Percentiles rank a stretch among this genome's conserved stretches.
phyloP scores from a whole-genome alignment of 2,329 filamentous ascomycete genomes.

The Rhynchosporium secalis region DNA sequence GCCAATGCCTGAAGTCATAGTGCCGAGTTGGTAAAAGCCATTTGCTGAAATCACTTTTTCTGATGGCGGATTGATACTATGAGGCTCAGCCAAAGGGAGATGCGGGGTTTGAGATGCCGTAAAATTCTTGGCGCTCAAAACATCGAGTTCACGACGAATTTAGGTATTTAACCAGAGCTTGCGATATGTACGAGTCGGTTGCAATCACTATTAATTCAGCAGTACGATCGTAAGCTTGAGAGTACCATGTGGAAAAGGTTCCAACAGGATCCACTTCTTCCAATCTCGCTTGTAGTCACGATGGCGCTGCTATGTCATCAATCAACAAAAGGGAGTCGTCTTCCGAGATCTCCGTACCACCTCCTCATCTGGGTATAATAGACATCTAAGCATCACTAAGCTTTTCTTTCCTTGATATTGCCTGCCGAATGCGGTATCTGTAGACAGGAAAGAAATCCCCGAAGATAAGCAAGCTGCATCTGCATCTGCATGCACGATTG shows the following conservation, averaged over 20 bases:
- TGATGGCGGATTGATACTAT: neutral
- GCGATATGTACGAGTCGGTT: neutral
- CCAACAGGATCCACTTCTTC: neutral
- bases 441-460: too few species aligned
- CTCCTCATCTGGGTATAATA: neutral
- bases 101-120: neutral
- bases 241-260: neutral
- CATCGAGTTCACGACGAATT: neutral
- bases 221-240: neutral
- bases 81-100: neutral
- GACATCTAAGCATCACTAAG: too few species aligned
- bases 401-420: too few species aligned
- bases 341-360: constrained; percentile 7
- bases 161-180: neutral
- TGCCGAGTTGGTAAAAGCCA: constrained; percentile 37
- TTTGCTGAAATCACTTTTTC: neutral
- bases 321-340: neutral
- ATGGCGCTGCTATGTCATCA: constrained; percentile 8
- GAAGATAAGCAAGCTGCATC: too few species aligned
- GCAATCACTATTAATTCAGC: neutral
- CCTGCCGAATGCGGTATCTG: too few species aligned
- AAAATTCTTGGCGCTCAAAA: neutral
- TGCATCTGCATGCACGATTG: too few species aligned
- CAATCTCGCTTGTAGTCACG: neutral
- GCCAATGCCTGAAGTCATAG: constrained; percentile 22